Base-by-base conservation (phyloP, 78 protist genomes). In the Isochrysis galbana region DNA sequence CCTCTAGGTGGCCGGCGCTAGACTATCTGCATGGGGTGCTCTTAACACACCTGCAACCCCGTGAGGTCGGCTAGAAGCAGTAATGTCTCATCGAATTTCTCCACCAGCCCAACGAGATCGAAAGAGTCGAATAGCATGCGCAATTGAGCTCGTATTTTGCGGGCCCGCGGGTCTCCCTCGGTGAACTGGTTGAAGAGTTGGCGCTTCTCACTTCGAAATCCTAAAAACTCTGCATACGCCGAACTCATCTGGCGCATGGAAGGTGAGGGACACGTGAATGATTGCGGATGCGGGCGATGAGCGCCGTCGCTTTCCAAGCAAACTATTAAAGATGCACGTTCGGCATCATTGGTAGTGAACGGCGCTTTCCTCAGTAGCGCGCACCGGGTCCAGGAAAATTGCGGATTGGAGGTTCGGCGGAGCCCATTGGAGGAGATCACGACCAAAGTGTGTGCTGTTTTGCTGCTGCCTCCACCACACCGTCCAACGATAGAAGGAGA, bases 401-500 rank as follows among this genome's bases (percentile, higher is more conserved):
- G 84, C 1, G 32, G 47, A 39, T 46, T 77, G 84, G 29, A 77
- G 46, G 84, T 77, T 77, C 47, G 34, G 84, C 84, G 84, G 84
- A 41, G 84, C 84, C 84, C 84, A 77, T 7, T 77, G 48, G 22
- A 77, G 22, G 29, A 77, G 3, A 46, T 3, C 46, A 14, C 34
- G 36, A 29, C 84, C 84, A 46, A 14, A 39, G 34, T 2, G 23
- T 23, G n/a, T 77, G 32, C 47, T 22, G 84, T 77, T 77, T 32
- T 11, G 32, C 46, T 7, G 36, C 88, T 80, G 88, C 41, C 88
- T 46, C 47, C 88, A 44, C 55, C 5, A 23, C n/a, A 80, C 51
- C n/a, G 88, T 80, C 88, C 88, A 80, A 26, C 88, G 48, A 38
- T 44, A 80, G 55, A 41, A 80, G 55, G 88, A 80, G 55, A 25